These are phyloP conservation scores for Dimargaris xerosporica DNA, from an alignment of 192 early-diverging fungal genomes.

Conservation along the genomic window DNA sequence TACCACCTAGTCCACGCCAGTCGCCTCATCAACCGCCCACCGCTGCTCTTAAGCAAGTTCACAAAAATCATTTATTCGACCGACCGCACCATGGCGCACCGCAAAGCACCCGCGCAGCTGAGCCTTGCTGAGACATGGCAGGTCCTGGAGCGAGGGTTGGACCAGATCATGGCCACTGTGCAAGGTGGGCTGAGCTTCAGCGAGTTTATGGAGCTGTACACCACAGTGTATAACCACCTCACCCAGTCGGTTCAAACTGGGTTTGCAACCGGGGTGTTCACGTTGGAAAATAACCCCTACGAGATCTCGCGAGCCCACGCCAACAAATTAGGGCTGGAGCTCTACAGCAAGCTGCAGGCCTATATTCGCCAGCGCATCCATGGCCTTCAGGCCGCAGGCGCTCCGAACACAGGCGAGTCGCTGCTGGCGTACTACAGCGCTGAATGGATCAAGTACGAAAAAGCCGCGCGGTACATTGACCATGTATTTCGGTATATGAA, in stretches of 20 bases:
- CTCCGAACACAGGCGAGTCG: constrained; percentile 53
- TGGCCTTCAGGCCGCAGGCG: constrained; percentile 34
- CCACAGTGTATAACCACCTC: constrained; percentile 31
- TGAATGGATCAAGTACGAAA: constrained; percentile 82
- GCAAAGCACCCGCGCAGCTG: no score
- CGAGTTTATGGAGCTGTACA: constrained; percentile 48
- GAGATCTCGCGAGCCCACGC: constrained; percentile 24
- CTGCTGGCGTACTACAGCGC: constrained; percentile 75
- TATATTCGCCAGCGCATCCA: constrained; percentile 36
- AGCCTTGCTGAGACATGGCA: constrained; percentile 48
- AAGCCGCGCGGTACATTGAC: constrained; percentile 68
- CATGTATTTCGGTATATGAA: constrained; percentile 92
- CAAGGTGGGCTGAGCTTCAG: constrained; percentile 55
- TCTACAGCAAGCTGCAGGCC: constrained; percentile 43
- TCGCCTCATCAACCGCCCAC: no score
- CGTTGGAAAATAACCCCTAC: neutral
- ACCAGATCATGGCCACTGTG: constrained; percentile 62
- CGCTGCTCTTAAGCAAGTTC: no score
- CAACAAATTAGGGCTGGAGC: constrained; percentile 40
- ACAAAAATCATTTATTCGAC: no score
- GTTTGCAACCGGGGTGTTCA: neutral
- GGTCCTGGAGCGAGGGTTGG: constrained; percentile 57
- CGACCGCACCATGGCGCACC: no score
- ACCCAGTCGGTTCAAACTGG: constrained; percentile 17
- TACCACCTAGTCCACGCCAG: no score